Evolutionary conservation across 2,329 filamentous ascomycete genomes (phyloP).

Genomic region (Chrysoporthe cubensis): DNA sequence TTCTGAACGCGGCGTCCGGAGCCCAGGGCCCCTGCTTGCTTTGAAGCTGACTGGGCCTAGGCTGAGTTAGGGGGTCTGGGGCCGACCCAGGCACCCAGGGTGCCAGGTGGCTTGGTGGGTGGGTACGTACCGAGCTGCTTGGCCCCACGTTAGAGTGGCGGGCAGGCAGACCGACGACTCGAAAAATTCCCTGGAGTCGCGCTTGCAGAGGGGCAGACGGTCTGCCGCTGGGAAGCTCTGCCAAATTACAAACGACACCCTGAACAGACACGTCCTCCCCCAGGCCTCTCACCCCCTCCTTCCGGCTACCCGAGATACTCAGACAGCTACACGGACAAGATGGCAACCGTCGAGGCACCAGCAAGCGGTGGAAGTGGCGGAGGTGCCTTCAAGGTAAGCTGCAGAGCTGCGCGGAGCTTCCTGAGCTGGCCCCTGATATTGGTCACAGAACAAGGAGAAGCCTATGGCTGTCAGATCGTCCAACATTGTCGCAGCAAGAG

Average conservation of each 20-base stretch:
- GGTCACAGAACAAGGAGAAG: constrained; percentile 85
- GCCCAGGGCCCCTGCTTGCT: constrained; percentile 9
- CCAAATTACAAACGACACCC: constrained; percentile 16
- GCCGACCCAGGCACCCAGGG: not conserved
- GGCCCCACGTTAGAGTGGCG: constrained; percentile 13
- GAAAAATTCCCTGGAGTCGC: constrained; percentile 21
- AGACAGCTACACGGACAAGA: constrained; percentile 34
- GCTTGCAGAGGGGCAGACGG: constrained; percentile 15
- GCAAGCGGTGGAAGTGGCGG: constrained; percentile 51
- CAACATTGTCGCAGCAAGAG: constrained; percentile 97
- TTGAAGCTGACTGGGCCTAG: constrained; percentile 20
- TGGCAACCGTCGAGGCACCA: constrained; percentile 51
- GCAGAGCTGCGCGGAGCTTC: constrained; percentile 25
- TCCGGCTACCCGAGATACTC: constrained; percentile 23
- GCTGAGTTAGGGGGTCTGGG: constrained; percentile 1
- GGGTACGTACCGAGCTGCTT: constrained; percentile 7
- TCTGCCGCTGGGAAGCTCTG: constrained; percentile 13
- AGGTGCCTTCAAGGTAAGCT: constrained; percentile 58
- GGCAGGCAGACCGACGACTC: constrained; percentile 14
- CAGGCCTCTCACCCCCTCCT: constrained; percentile 16
- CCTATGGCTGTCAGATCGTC: constrained; percentile 93
- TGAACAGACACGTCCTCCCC: constrained; percentile 15
- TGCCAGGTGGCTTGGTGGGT: not conserved
- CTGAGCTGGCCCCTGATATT: constrained; percentile 38
- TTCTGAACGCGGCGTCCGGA: constrained; percentile 10